phyloP scores from a whole-genome alignment of 345 rosid species.

The Fremontodendron californicum region DNA sequence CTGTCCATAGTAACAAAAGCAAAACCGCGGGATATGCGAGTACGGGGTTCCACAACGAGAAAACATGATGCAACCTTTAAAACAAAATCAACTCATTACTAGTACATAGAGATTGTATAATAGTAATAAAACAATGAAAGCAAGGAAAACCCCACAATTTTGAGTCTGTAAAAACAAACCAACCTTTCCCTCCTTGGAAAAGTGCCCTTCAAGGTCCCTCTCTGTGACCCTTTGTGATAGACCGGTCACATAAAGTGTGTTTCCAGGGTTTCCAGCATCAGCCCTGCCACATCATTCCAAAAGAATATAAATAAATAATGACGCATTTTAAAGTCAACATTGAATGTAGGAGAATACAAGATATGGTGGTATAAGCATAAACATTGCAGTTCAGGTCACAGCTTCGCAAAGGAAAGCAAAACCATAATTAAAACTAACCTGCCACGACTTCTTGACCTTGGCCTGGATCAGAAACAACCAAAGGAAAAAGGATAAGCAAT shows the following conservation, averaged over 20 bases:
- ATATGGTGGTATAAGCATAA: not conserved
- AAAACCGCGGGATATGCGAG: constrained; percentile 92
- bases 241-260: constrained; percentile 92
- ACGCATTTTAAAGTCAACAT: not conserved
- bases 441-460: constrained; percentile 80
- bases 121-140: not conserved
- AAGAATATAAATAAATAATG: not conserved
- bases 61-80: constrained; percentile 78
- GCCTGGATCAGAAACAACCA: constrained; percentile 35
- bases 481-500: constrained; percentile 10
- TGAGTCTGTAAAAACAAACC: not conserved
- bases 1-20: constrained; percentile 86
- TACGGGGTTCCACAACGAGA: constrained; percentile 94
- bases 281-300: constrained; percentile 27
- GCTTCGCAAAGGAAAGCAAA: not conserved
- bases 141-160: not conserved
- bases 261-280: constrained; percentile 64
- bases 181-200: constrained; percentile 98
- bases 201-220: constrained; percentile 90
- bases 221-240: constrained; percentile 88
- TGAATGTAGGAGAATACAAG: not conserved
- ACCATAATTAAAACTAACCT: constrained; percentile 4
- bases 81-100: constrained; percentile 9
- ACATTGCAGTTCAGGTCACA: not conserved
- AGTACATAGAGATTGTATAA: not conserved